phyloP scores from a whole-genome alignment of 345 rosid species.

The Xanthoceras sorbifolium region DNA sequence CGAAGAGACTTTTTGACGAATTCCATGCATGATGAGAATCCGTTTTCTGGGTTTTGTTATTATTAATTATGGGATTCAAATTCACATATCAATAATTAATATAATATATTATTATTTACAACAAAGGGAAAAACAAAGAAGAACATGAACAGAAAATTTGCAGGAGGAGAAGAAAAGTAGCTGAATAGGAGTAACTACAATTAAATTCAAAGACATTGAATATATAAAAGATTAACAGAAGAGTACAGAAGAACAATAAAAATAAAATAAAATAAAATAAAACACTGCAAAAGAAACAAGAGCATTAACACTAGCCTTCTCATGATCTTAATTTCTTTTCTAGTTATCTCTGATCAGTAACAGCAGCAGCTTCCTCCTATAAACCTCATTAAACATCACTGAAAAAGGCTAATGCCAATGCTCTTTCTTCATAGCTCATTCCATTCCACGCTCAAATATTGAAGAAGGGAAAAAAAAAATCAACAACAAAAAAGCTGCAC shows the following conservation, averaged over 20 bases:
- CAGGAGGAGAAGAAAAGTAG: slow-evolving; percentile 16
- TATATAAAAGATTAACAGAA: slow-evolving; percentile 19
- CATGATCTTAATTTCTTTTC: not conserved
- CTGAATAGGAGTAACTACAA: slow-evolving; percentile 30
- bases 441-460: slow-evolving; percentile 31
- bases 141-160: not conserved
- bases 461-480: slow-evolving; percentile 8
- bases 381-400: slow-evolving; percentile 32
- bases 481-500: slow-evolving; percentile 13
- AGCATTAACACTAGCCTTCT: slow-evolving; percentile 64
- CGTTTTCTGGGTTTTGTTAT: not conserved
- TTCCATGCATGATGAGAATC: not conserved
- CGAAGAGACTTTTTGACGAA: not conserved
- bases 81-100: not conserved
- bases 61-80: not conserved
- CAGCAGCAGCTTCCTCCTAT: slow-evolving; percentile 18
- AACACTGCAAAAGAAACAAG: slow-evolving; percentile 46
- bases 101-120: too few relatives aligned
- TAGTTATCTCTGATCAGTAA: too few relatives aligned
- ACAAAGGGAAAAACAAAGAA: not conserved
- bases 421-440: slow-evolving; percentile 36
- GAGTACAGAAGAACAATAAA: slow-evolving; percentile 22
- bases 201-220: slow-evolving; percentile 29
- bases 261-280: not conserved
- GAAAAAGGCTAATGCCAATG: slow-evolving; percentile 56